These are phyloP conservation scores for Trichomonascus vanleenenianus DNA, from an alignment of 805 yeast species.

Conservation along the genomic window DNA sequence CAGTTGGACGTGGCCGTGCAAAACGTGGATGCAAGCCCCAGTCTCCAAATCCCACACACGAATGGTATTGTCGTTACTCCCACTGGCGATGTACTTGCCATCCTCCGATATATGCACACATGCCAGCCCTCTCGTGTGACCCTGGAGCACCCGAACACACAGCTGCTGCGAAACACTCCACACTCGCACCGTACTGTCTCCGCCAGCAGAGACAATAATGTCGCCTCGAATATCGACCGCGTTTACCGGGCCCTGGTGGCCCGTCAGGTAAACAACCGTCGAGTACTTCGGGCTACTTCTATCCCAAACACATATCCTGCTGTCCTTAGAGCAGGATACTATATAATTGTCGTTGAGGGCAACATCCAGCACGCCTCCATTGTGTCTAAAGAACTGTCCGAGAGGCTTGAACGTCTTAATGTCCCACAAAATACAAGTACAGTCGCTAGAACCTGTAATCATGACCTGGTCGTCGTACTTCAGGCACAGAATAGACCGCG, in stretches of 20 bases:
- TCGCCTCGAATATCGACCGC: conserved; percentile 23
- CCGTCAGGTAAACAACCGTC: conserved; percentile 18
- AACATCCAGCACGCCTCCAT: conserved; percentile 25
- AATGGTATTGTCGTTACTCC: conserved; percentile 80
- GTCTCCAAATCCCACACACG: conserved; percentile 80
- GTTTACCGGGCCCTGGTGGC: conserved; percentile 32
- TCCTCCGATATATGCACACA: conserved; percentile 72
- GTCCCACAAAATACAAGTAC: conserved; percentile 28
- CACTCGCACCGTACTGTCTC: conserved; percentile 73
- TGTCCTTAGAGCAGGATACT: conserved; percentile 30
- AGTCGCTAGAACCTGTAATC: conserved; percentile 31
- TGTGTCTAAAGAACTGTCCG: conserved; percentile 19
- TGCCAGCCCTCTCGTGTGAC: conserved; percentile 80
- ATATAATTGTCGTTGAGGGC: conserved; percentile 21
- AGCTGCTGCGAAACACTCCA: conserved; percentile 75
- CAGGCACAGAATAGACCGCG: conserved; percentile 29
- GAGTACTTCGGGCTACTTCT: conserved; percentile 15
- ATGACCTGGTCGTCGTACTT: conserved; percentile 22
- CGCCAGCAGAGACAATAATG: conserved; percentile 33
- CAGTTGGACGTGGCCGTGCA: conserved; percentile 77
- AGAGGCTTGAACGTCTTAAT: conserved; percentile 19
- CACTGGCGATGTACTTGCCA: conserved; percentile 65
- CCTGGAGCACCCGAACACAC: conserved; percentile 56
- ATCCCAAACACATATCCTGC: conserved; percentile 27
- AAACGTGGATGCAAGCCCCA: conserved; percentile 61